A percentile compares a stretch with the other conserved stretches of the same genome.
These are phyloP conservation scores for Phytophthora hibernalis DNA, from an alignment of 352 stramenopile genomes.

Conservation along the genomic window DNA sequence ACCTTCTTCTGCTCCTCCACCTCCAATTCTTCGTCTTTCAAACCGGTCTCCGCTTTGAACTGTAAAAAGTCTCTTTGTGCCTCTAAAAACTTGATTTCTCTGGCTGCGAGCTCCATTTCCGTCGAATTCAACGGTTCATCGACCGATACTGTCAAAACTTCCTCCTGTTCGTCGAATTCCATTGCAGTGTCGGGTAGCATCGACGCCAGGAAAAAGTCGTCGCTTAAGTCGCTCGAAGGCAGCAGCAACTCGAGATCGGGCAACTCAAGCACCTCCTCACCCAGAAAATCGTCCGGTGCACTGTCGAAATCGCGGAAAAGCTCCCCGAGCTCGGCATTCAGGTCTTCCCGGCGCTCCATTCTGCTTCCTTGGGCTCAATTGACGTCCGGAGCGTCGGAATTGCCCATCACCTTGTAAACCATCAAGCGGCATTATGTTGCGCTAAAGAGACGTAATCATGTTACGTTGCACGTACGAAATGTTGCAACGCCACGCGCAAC, in stretches of 20 bases:
- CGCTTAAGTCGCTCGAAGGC: conserved; percentile 16
- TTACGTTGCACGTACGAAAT: conserved; percentile 3
- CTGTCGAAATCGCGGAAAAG: conserved; percentile 19
- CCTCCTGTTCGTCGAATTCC: conserved; percentile 2
- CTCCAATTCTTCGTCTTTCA: not conserved
- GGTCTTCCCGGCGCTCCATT: conserved; percentile 12
- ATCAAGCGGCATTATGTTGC: conserved; percentile 6
- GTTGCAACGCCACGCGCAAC: conserved; percentile 12
- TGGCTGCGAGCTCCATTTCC: conserved; percentile 47
- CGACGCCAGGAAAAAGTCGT: conserved; percentile 25
- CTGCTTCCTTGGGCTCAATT: conserved; percentile 9
- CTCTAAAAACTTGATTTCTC: conserved; percentile 64
- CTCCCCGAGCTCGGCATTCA: conserved; percentile 11
- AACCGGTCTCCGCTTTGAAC: conserved; percentile 42
- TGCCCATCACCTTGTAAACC: conserved; percentile 17
- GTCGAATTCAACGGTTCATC: not conserved
- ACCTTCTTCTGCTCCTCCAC: conserved; percentile 18
- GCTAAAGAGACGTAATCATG: not conserved
- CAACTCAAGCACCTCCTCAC: conserved; percentile 17
- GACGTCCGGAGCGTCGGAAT: conserved; percentile 24
- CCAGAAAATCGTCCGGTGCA: conserved; percentile 4
- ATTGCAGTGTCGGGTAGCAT: conserved; percentile 16
- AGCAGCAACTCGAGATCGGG: conserved; percentile 37
- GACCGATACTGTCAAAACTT: not conserved
- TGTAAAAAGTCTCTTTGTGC: conserved; percentile 64